Conservation (phyloP, 441 rosid genomes). For the Melastoma candidum region DNA sequence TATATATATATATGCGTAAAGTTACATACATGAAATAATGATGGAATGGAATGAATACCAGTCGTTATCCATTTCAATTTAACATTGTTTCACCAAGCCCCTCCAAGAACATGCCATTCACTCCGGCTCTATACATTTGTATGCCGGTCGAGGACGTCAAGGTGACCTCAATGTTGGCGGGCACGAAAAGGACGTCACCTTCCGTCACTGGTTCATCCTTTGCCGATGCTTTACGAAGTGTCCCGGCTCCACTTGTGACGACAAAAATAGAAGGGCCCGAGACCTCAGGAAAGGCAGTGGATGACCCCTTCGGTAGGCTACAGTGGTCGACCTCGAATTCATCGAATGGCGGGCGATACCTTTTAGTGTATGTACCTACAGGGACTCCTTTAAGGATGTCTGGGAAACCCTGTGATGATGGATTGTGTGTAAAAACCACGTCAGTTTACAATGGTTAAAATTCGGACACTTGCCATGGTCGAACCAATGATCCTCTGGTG, state of each 20-base stretch:
- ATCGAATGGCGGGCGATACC: constrained; percentile 59
- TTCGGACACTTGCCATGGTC: too few relatives aligned
- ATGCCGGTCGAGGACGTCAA: constrained; percentile 31
- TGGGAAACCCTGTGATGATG: constrained; percentile 42
- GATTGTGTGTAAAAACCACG: too few relatives aligned
- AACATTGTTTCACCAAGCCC: too few relatives aligned
- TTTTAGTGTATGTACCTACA: constrained; percentile 35
- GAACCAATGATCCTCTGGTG: background rate
- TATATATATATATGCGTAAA: too few relatives aligned
- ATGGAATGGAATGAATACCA: too few relatives aligned
- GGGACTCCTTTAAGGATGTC: constrained; percentile 52
- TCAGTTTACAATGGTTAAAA: background rate
- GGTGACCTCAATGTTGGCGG: constrained; percentile 34
- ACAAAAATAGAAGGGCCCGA: constrained; percentile 56
- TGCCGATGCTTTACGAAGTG: constrained; percentile 18
- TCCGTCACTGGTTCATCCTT: constrained; percentile 18
- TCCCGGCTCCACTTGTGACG: constrained; percentile 38
- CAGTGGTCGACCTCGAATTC: constrained; percentile 64
- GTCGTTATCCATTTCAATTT: too few relatives aligned
- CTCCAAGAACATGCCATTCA: constrained; percentile 42
- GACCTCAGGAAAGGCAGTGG: constrained; percentile 38
- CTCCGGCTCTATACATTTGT: constrained; percentile 60
- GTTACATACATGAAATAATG: too few relatives aligned
- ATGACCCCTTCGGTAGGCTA: constrained; percentile 35
- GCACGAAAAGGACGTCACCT: constrained; percentile 58